These are phyloP conservation scores for Friedmanniomyces endolithicus DNA, from an alignment of 495 filamentous ascomycete genomes.

Conservation along the genomic window DNA sequence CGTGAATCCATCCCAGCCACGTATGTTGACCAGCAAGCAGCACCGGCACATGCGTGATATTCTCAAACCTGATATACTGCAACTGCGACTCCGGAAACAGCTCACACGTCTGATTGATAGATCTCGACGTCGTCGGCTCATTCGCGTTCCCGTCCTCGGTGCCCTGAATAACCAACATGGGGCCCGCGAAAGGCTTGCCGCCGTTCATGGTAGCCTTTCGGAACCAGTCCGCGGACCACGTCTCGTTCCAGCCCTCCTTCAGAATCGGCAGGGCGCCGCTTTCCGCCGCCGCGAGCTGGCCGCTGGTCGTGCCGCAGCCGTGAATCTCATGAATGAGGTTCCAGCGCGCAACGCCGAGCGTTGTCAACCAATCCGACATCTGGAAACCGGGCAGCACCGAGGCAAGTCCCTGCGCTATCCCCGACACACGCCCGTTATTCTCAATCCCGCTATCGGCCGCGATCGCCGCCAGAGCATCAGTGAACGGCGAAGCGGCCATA, in stretches of 20 bases:
- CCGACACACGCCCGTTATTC: constrained; percentile 7
- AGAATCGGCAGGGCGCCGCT: constrained; percentile 11
- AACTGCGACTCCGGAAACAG: constrained; percentile 12
- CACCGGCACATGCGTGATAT: constrained; percentile 12
- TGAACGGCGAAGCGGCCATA: constrained; percentile 31
- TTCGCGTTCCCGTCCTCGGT: constrained; percentile 27
- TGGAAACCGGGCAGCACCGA: constrained; percentile 3
- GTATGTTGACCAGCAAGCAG: constrained; percentile 14
- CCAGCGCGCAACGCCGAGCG: constrained; percentile 24
- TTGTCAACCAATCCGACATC: constrained; percentile 22
- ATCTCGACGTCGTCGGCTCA: constrained; percentile 21
- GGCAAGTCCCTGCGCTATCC: constrained; percentile 2
- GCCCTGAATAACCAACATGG: constrained; percentile 38
- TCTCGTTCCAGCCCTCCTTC: constrained; percentile 24
- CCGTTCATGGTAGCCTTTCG: neutral
- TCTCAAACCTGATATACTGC: neutral
- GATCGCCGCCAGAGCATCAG: constrained; percentile 24
- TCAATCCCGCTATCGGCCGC: constrained; percentile 3
- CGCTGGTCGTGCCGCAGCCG: constrained; percentile 27
- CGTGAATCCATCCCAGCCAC: constrained; percentile 19
- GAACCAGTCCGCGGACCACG: constrained; percentile 15
- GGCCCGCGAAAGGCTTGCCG: constrained; percentile 29
- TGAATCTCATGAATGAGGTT: constrained; percentile 26
- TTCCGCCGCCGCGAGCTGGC: constrained; percentile 17
- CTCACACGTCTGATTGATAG: constrained; percentile 29